Base-by-base conservation (phyloP, 257 asterid genomes). In the Misopates orontium region DNA sequence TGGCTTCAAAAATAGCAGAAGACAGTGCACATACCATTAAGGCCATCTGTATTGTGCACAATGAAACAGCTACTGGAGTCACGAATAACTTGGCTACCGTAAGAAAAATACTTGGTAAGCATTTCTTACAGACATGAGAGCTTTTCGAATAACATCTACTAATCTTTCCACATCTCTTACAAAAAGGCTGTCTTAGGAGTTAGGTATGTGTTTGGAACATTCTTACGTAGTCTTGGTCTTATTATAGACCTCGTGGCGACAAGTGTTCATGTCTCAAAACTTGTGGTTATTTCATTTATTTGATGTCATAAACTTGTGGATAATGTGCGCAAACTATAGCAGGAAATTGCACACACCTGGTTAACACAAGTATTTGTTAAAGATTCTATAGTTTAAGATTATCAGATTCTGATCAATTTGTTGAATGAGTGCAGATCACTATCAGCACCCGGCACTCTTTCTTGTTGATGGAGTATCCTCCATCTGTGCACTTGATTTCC, bases 391-490 rank as follows among this genome's bases (percentile, higher is more conserved):
- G 25, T 23, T 10, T 59, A 20, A 42, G 18, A 56, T 13, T 39
- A 19, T 3, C 4, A 50, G 51, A 40, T 48, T 19, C 10, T 62
- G 10, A 28, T 39, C 20, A 11, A 18, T 14, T 70, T 48, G 55
- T n/a, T 49, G 6, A 25, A 63, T 59, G 75, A 16, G 0, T 71
- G 4, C 85, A 93, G 96, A 94, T 88, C 89, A 86, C 74, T 90
- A 94, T 64, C 80, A 80, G 80, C 99, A 94, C 62, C 99, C 99
- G 31, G 97, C 99, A 18, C 93, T 94, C 48, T 71, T 85, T 39
- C 88, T 88, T 40, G 99, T 94, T 0, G 99, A 94, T 70, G 99
- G 99, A 3, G 99, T 94, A 25, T 94, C 99, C 44, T 94, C 99
- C 67, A 90, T 94, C 47, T 94, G 99, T 45, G 99, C 99, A 16